phyloP scores from a whole-genome alignment of 805 yeast genomes.

The Wickerhamiella australiensis region DNA sequence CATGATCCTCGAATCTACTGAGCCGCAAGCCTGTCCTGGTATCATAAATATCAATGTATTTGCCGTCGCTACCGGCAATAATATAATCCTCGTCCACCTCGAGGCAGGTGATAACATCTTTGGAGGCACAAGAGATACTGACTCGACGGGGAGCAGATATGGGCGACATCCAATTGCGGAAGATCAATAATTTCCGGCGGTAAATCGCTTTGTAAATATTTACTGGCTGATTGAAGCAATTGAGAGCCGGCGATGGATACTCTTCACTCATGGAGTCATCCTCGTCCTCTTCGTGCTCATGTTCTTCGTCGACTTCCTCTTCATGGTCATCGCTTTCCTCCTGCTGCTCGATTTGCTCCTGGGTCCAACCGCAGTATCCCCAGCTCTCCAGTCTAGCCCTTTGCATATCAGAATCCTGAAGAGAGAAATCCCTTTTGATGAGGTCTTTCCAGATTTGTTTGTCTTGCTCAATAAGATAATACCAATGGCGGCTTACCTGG shows the following conservation, averaged over 20 bases:
- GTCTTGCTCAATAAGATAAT: constrained; percentile 44
- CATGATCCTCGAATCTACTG: constrained; percentile 67
- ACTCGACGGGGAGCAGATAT: constrained; percentile 62
- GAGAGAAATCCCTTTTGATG: constrained; percentile 49
- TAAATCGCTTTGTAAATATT: constrained; percentile 44
- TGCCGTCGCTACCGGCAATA: constrained; percentile 87
- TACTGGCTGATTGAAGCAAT: constrained; percentile 22
- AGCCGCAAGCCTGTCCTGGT: constrained; percentile 57
- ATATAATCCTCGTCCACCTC: constrained; percentile 86
- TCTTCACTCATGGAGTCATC: background rate
- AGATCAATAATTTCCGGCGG: constrained; percentile 45
- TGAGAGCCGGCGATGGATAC: constrained; percentile 9
- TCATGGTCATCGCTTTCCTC: background rate
- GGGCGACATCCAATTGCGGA: constrained; percentile 72
- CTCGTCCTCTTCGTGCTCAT: constrained; percentile 15
- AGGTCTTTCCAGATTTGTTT: constrained; percentile 59
- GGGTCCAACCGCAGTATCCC: constrained; percentile 28
- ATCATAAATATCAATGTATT: constrained; percentile 66
- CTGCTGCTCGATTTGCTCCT: constrained; percentile 1
- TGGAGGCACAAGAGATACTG: constrained; percentile 26
- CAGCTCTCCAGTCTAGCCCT: constrained; percentile 29
- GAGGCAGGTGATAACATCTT: constrained; percentile 81
- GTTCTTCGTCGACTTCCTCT: constrained; percentile 5
- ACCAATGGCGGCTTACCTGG: constrained; percentile 61
- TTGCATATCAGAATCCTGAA: constrained; percentile 34